Base-by-base conservation (phyloP, 441 rosid genomes). In the Pelargonium australe region DNA sequence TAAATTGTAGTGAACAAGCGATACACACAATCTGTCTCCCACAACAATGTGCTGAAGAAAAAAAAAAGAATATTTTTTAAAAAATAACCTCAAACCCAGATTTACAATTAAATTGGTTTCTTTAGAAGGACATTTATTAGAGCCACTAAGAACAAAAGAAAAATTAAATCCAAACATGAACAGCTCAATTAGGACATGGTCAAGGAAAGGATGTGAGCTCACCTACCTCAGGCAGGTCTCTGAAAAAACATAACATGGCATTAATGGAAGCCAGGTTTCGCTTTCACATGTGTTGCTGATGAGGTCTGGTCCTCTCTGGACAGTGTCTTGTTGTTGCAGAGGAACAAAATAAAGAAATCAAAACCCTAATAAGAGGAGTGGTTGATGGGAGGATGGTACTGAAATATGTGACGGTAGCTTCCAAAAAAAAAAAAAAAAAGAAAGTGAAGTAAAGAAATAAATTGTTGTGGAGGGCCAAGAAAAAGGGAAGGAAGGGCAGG, bases 231-330 rank as follows among this genome's bases (percentile, higher is more conserved):
- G 64, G 37, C 6, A 28, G 70, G 63, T 63, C 61, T 69, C 40
- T 47, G 80, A 77, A 67, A 71, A 7, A 53, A 53, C 1, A 53
- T 8, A 69, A 49, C 70, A 71, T 66, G 66, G 70, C 75, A 73
- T 68, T 68, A 70, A 58, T 73, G 80, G 80, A 77, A 55, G 74
- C 69, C 70, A 34, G 40, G 14, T 53, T 53, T 53, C 60, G 4
- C 64, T 66, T 63, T 77, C 73, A 64, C 76, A 65, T 40, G 60
- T 53, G 60, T 76, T 66, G 78, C 70, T 63, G 79, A 73, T 75
- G 37, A 31, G 40, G 40, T 64, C 57, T 67, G 61, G 71, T 76
- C 73, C 20, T 53, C 7, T 7, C 60, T 60, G 51, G 49, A 66
- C 75, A 65, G 73, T 61, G 74, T 64, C 20, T 53, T 14, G 8